A percentile compares a stretch with the other conserved stretches of the same genome.
These are phyloP conservation scores for Closterium sp. DNA, from an alignment of 139 green algal species.

Conservation along the genomic window DNA sequence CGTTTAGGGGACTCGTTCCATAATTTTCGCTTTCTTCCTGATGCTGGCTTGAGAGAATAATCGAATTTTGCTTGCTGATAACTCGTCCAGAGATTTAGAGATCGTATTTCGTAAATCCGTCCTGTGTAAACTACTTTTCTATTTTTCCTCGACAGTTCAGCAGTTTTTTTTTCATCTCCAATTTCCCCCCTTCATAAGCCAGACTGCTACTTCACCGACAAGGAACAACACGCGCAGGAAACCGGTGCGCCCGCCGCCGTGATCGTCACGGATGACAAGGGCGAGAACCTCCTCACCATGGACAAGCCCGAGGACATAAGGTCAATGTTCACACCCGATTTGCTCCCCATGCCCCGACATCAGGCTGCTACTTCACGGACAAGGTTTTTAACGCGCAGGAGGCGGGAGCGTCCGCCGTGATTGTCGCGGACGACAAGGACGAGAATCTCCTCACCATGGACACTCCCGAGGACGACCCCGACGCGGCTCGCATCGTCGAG, in stretches of 20 bases:
- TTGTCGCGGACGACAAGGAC: constrained; percentile 70
- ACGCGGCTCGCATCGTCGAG: constrained; percentile 28
- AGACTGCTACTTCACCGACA: constrained; percentile 73
- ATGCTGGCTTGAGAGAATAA: no score
- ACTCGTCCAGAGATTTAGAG: no score
- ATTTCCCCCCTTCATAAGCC: no score
- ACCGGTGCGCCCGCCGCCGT: constrained; percentile 74
- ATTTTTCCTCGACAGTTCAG: no score
- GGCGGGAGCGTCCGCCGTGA: constrained; percentile 75
- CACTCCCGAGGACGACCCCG: constrained; percentile 50
- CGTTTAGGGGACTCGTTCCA: no score
- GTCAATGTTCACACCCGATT: no score
- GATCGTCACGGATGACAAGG: constrained; percentile 67
- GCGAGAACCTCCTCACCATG: constrained; percentile 75
- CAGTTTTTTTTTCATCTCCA: no score
- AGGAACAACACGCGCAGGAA: constrained; percentile 81
- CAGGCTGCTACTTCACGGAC: constrained; percentile 67
- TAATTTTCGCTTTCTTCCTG: no score
- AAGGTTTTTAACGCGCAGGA: constrained; percentile 87
- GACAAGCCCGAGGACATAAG: constrained; percentile 58
- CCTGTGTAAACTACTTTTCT: no score
- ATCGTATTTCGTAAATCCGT: no score
- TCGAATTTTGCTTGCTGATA: no score
- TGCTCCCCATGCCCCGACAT: no score
- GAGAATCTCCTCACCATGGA: constrained; percentile 77